Base-by-base conservation (phyloP, 2,329 filamentous ascomycete species). In the Fusarium decemcellulare region DNA sequence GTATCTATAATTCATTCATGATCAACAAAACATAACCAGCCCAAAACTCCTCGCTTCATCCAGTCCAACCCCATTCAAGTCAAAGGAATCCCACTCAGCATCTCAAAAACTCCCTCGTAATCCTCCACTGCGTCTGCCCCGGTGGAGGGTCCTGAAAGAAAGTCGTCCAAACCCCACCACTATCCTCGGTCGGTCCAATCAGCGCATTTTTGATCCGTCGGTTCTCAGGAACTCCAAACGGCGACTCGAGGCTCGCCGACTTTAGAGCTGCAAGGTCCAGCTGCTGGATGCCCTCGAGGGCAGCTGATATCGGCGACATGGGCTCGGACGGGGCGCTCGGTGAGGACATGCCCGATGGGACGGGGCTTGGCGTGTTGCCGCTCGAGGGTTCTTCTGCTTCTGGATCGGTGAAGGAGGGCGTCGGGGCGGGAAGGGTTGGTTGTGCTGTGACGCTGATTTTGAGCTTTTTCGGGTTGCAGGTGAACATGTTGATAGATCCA, bases 181-280 rank as follows among this genome's bases (percentile, higher is more conserved):
- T 59, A 6, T 68, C 47, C 15, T 75, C 72, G 5, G 63, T 61
- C 2, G 68, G 65, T 2, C 77, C 76, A 16, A 81, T 76, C 0
- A 77, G 18, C 2, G 72, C 63, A 27, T 79, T 80, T 47, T 79
- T 77, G 3, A 80, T 69, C 6, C 79, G 72, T 2, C 59, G 50
- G 1, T 46, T 32, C 48, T 79, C 76, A 0, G 72, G 64, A 0
- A 80, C 57, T 8, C 74, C 72, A 47, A 74, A 81, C 0, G 78
- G 79, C 10, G 76, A 34, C 11, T 74, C 72, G 0, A 76, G 63
- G 1, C 36, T 44, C 2, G 39, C 43, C 0, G 61, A 36, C 2
- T 72, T 68, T 4, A 72, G 40, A 8, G 50, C 42, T 0, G 60
- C 27, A 5, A 67, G 37, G 18, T 72, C 68, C 0, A 76, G 18